phyloP scores from a whole-genome alignment of 148 eudicot genomes.

The Suaeda aralocaspica region DNA sequence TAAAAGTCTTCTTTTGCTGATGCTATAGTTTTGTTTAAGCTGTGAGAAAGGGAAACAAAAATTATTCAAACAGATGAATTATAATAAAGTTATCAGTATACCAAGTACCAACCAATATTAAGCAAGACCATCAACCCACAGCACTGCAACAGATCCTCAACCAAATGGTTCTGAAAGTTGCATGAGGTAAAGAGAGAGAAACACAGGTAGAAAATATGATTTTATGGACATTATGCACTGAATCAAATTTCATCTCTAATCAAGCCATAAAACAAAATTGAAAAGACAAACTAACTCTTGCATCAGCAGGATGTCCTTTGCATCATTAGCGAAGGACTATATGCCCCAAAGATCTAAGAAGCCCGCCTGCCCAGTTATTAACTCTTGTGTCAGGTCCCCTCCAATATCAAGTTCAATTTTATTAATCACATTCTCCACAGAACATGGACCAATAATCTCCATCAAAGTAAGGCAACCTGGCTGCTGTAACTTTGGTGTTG shows the following conservation, averaged over 20 bases:
- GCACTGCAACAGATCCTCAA: background rate
- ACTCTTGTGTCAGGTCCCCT: slow-evolving; percentile 34
- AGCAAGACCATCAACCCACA: too few species aligned
- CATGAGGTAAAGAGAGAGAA: too few species aligned
- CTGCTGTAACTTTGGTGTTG: slow-evolving; percentile 62
- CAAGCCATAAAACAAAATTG: background rate
- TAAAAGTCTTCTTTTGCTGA: slow-evolving; percentile 68
- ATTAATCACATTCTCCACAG: slow-evolving; percentile 50
- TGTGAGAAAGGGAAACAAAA: slow-evolving; percentile 20
- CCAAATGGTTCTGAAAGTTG: background rate
- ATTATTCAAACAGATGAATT: background rate
- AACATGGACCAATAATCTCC: slow-evolving; percentile 81
- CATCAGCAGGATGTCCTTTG: slow-evolving; percentile 75
- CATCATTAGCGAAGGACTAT: slow-evolving; percentile 46
- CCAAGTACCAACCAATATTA: background rate
- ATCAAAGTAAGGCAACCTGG: slow-evolving; percentile 86
- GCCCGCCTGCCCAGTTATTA: slow-evolving; percentile 44
- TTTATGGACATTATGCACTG: background rate
- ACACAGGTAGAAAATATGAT: too few species aligned
- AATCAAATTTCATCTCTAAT: background rate
- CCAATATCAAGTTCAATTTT: slow-evolving; percentile 51
- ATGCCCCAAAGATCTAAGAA: slow-evolving; percentile 71
- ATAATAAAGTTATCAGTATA: background rate
- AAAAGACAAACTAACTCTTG: slow-evolving; percentile 48
- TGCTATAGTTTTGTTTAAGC: slow-evolving; percentile 57